Evolutionary conservation across 2,329 filamentous ascomycete species (phyloP).

Genomic region (Penicillium crustosum): DNA sequence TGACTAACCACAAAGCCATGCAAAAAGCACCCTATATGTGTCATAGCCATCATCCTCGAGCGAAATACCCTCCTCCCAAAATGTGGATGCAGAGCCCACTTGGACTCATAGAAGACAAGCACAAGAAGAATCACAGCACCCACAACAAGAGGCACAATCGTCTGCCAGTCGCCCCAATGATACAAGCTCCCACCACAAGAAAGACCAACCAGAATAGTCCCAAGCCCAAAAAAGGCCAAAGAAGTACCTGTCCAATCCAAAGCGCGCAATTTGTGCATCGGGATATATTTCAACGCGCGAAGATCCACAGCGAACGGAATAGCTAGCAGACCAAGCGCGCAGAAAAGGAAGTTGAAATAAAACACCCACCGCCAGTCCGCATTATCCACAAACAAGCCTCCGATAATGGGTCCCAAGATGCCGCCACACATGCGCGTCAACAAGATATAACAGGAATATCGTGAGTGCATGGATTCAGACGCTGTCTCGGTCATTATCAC

Average conservation of each 20-base stretch:
- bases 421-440: constrained; percentile 35
- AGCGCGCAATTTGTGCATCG: constrained; percentile 23
- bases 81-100: constrained; percentile 36
- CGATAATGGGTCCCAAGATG: constrained; percentile 29
- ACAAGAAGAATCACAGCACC: constrained; percentile 34
- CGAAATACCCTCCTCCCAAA: constrained; percentile 42
- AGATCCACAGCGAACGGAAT: constrained; percentile 35
- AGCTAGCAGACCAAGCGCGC: constrained; percentile 28
- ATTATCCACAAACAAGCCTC: constrained; percentile 29
- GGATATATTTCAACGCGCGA: constrained; percentile 24
- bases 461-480: constrained; percentile 32
- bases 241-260: constrained; percentile 47
- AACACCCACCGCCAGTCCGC: constrained; percentile 30
- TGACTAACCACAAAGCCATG: constrained; percentile 47
- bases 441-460: constrained; percentile 35
- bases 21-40: constrained; percentile 44
- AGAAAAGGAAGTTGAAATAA: constrained; percentile 37
- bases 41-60: constrained; percentile 35
- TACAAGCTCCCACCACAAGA: constrained; percentile 46
- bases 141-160: constrained; percentile 41
- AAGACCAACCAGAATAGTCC: constrained; percentile 43
- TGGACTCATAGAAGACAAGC: constrained; percentile 39
- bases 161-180: constrained; percentile 42
- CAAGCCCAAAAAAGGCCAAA: constrained; percentile 41
- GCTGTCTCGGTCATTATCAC: constrained; percentile 47